A percentile compares a stretch with the other conserved stretches of the same genome.
Evolutionary conservation across 2,329 filamentous ascomycete species (phyloP).

Genomic region (Fusarium odoratissimum): DNA sequence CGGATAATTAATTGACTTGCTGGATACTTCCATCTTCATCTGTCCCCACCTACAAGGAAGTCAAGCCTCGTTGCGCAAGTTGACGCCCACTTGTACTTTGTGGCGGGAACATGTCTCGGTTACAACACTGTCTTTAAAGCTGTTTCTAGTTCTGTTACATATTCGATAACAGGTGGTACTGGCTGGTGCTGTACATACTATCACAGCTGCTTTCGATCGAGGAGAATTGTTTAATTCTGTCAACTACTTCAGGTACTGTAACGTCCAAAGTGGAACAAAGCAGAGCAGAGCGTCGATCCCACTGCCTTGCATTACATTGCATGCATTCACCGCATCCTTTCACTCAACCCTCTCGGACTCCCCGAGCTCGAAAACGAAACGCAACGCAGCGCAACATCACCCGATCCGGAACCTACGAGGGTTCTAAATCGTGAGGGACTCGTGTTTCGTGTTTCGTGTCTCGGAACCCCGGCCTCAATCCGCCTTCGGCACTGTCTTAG

Average conservation of each 20-base stretch:
- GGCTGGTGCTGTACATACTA: conserved; percentile 4
- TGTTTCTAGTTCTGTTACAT: conserved; percentile 22
- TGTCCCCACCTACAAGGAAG: conserved; percentile 1
- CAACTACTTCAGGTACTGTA: conserved; percentile 4
- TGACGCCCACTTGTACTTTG: conserved; percentile 12
- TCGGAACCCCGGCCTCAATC: conserved; percentile 23
- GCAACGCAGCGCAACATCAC: conserved; percentile 27
- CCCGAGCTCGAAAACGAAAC: conserved; percentile 16
- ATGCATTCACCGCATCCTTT: conserved; percentile 40
- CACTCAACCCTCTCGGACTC: conserved; percentile 30
- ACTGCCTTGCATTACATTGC: conserved; percentile 32
- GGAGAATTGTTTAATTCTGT: conserved; percentile 8
- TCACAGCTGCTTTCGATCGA: conserved; percentile 10
- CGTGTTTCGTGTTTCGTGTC: conserved; percentile 35
- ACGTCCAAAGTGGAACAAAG: conserved; percentile 36
- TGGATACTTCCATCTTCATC: not conserved
- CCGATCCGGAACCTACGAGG: conserved; percentile 37
- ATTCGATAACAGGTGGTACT: conserved; percentile 1
- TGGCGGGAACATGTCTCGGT: conserved; percentile 57
- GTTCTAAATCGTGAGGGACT: conserved; percentile 20
- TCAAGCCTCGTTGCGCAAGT: conserved; percentile 19
- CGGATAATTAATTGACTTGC: not conserved
- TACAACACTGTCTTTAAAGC: conserved; percentile 38
- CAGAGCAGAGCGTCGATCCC: conserved; percentile 28
- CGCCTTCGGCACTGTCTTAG: conserved; percentile 22